Evolutionary conservation across 345 rosid species (phyloP).

Genomic region (Lumnitzera racemosa): DNA sequence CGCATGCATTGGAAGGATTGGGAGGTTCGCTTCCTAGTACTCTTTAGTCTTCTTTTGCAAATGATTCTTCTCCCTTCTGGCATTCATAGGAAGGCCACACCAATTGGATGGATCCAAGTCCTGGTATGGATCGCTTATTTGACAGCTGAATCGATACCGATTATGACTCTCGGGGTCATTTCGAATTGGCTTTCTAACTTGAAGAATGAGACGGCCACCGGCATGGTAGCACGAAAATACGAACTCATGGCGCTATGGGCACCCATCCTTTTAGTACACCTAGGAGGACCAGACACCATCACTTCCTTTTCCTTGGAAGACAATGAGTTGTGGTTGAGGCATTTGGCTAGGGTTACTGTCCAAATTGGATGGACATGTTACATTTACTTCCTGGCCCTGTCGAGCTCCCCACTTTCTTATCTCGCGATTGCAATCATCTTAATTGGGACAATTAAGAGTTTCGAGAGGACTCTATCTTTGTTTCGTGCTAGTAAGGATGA

Average conservation of each 20-base stretch:
- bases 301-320: too few relatives aligned
- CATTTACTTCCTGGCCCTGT: constrained; percentile 23
- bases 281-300: constrained; percentile 17
- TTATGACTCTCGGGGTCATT: constrained; percentile 19
- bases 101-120: background rate
- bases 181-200: background rate
- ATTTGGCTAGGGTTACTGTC: constrained; percentile 10
- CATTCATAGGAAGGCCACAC: constrained; percentile 8
- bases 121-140: constrained; percentile 18
- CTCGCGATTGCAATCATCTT: constrained; percentile 20
- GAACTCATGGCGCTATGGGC: constrained; percentile 21
- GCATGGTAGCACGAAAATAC: background rate
- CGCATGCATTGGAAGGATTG: constrained; percentile 13
- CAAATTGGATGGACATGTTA: constrained; percentile 18
- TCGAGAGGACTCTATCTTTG: constrained; percentile 29
- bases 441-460: constrained; percentile 34
- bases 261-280: constrained; percentile 24
- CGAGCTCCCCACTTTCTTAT: constrained; percentile 8
- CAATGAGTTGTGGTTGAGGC: constrained; percentile 21
- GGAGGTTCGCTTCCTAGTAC: constrained; percentile 17
- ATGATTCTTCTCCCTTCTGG: constrained; percentile 9
- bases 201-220: background rate
- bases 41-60: constrained; percentile 16
- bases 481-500: constrained; percentile 1
- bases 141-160: constrained; percentile 21